Evolutionary conservation across 805 yeast species (phyloP), one percentile per base, ranked within the genome.

Genomic region (Torulaspora quercuum): DNA sequence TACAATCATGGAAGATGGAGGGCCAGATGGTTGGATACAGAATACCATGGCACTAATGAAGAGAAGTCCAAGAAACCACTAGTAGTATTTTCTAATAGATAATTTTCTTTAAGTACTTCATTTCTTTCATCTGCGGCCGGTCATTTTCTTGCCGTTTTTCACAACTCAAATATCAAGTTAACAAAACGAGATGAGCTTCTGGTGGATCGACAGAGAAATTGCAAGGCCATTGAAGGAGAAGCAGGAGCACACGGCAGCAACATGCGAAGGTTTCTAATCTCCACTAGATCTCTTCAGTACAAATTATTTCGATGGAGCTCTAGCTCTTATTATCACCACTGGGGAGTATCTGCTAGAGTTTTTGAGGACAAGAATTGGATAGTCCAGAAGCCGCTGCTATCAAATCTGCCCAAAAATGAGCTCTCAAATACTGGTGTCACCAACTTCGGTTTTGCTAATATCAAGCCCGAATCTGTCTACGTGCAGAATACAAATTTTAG

Each of bases 1-100:
- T 33, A 69, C 85, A 1, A 53, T 90, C 12, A 72, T 75, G 4
- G 66, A 75, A 50, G 94, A 86, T 55, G 95, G 96, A 7, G 96
- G 95, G 9, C 89, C 92, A 1, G 86, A 80, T 41, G 85, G 89
- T 1, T 89, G 95, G 95, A 82, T 86, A 4, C 89, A 82, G 49
- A 80, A 82, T 49, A 73, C 88, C 2, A 75, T 85, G 78, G 70
- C 76, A 0, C 65, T 88, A 52, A 76, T 79, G 73, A 75, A 76
- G 46, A 74, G 74, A 46, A 70, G 77, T 7, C 94, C 95, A 4
- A 68, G 94, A 59, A 72, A 73, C 44, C 95, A 87, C 61, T 82
- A 54, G 57, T 15, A 15, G 7, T 14, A 12, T 12, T 15, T 17
- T 10, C 18, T 22, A 24, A 34, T 28, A 22, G 4, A 25, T 24